A percentile compares a stretch with the other conserved stretches of the same genome.
phyloP scores from a whole-genome alignment of 1,284 basidiomycete genomes.

The Wolfiporia cocos region DNA sequence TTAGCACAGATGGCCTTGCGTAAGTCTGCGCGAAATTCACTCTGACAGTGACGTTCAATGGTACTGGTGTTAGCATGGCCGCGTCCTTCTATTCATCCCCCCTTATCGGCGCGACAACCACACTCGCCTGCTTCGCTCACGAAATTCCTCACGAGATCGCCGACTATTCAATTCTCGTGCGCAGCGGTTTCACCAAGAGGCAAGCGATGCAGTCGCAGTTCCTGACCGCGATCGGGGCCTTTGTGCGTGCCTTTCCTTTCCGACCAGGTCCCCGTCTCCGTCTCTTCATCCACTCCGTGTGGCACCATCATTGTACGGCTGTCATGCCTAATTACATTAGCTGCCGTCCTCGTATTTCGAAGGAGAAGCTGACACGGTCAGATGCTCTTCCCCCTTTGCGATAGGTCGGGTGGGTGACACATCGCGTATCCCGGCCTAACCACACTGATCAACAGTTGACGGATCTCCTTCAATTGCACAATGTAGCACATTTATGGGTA shows the following conservation, averaged over 20 bases:
- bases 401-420: background rate
- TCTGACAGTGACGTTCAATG: background rate
- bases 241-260: conserved; percentile 50
- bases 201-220: conserved; percentile 92
- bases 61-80: conserved; percentile 56
- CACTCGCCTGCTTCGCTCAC: conserved; percentile 87
- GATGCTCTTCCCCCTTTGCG: background rate
- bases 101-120: conserved; percentile 84
- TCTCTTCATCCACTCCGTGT: background rate
- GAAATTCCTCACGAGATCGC: conserved; percentile 92
- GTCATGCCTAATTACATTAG: background rate
- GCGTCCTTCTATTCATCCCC: conserved; percentile 89
- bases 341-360: conserved; percentile 2
- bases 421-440: too few species aligned
- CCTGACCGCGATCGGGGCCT: conserved; percentile 83
- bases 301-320: background rate
- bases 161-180: conserved; percentile 85
- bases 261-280: background rate
- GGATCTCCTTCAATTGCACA: conserved; percentile 19
- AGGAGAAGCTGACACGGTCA: background rate
- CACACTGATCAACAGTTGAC: conserved; percentile 2
- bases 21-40: conserved; percentile 33
- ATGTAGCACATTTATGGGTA: conserved; percentile 80
- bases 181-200: conserved; percentile 82
- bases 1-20: conserved; percentile 81